Evolutionary conservation across 108 stramenopile species (phyloP), one percentile per base, ranked within the genome.

Genomic region (Asterionellopsis glacialis): DNA sequence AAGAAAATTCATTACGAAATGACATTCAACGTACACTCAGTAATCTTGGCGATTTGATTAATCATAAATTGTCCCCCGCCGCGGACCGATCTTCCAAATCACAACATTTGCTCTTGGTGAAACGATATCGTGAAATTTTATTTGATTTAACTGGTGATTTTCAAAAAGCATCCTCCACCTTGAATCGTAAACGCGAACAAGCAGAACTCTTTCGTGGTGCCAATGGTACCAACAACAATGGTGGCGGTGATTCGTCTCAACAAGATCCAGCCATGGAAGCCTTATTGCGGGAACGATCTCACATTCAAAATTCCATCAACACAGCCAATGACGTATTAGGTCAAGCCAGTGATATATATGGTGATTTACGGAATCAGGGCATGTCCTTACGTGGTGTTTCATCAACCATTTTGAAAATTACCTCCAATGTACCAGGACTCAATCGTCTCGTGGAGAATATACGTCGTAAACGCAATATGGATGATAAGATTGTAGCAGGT

Each of bases 101-200:
- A 10, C 79, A 82, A 48, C 74, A 82, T 48, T 51, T 67, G 11
- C 63, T 83, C 9, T 57, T 88, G 13, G 82, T 88, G 55, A 87
- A 87, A 57, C 78, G 91, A 47, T 92, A 92, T 65, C 76, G 91
- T 23, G 91, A 92, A 69, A 92, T 92, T 59, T 63, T 92, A 10
- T 85, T 87, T 61, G 91, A 92, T 70, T 74, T 79, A 19, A 65
- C 61, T 1, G 71, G 77, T 12, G 91, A 92, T 59, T 92, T 83
- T 61, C 72, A 87, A 63, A 92, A 92, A 57, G 73, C 83, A 11
- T 45, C 48, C 41, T 72, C 69, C 10, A 61, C 75, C 1, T 68
- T 85, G 13, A 58, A 61, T 1, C 81, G 91, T 11, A 70, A 74
- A 43, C 50, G 76, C 43, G 87, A 92, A 70, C 80, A 81, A 7